Base-by-base conservation (phyloP, 805 yeast genomes). In the Dipodascus geniculatus region DNA sequence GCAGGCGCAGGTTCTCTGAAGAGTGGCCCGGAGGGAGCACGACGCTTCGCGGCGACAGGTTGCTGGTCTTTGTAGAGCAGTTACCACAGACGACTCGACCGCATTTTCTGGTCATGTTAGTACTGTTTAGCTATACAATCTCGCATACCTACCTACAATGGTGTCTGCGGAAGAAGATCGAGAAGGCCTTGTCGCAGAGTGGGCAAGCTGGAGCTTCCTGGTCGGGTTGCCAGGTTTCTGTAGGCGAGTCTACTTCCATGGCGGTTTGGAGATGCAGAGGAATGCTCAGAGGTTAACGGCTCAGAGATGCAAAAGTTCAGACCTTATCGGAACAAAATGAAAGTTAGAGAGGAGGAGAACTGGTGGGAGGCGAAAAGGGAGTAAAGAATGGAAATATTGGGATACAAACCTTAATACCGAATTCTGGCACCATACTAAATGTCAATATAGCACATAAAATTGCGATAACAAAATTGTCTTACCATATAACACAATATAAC, bases 41-140 rank as follows among this genome's bases (percentile, higher is more conserved):
- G 8, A 83, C 80, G 57, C 74, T 71, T 0, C 85, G 77, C 47
- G 78, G 75, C 8, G 85, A 79, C 49, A 81, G 72, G 63, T 82
- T 84, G 33, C 74, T 71, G 4, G 79, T 73, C 44, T 68, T 66
- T 6, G 70, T 64, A 3, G 91, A 81, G 61, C 96, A 87, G 47
- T 65, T 61, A 28, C 80, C 83, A 67, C 96, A 87, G n/a, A 83
- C 86, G 0, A 88, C 83, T 33, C 80, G 72, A 2, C 96, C 96
- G 69, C 96, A 87, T 54, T 69, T 68, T n/a, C 74, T 68, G 20
- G 14, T n/a, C 6, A 38, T 38, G 44, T n/a, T 38, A 38, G 44
- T n/a, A n/a, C 4, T 38, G 14, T 4, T 38, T n/a, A 16, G 14
- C 14, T 4, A n/a, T 6, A 3, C 4, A 38, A 38, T n/a, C 14